Conservation (phyloP, 345 rosid genomes). For the Orychophragmus violaceus region DNA sequence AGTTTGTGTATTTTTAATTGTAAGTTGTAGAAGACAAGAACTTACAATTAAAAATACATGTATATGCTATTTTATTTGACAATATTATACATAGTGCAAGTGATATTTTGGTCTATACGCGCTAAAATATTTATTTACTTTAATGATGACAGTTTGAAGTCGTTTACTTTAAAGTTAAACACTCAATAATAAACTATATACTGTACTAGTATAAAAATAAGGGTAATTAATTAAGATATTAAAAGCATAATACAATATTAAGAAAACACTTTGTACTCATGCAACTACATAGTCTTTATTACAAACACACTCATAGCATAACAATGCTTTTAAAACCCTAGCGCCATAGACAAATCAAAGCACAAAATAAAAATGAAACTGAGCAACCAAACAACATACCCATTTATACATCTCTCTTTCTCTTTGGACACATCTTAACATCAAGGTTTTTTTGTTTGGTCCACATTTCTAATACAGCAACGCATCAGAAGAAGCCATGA, state of each 20-base stretch:
- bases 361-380: background rate
- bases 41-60: background rate
- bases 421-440: background rate
- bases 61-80: background rate
- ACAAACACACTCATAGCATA: slow-evolving; percentile 20
- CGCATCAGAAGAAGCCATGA: slow-evolving; percentile 65
- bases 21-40: background rate
- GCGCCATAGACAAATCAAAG: slow-evolving; percentile 7
- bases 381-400: slow-evolving; percentile 13
- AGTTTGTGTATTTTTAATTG: background rate
- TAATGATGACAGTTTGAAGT: background rate
- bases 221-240: background rate
- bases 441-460: background rate
- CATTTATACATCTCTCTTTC: background rate
- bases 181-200: background rate
- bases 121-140: background rate
- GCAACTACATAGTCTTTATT: slow-evolving; percentile 28
- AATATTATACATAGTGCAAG: background rate
- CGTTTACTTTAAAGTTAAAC: background rate
- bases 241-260: background rate
- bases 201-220: background rate
- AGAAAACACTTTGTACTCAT: slow-evolving; percentile 16
- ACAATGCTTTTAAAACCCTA: slow-evolving; percentile 15
- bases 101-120: background rate
- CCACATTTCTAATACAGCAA: slow-evolving; percentile 38